Evolutionary conservation across 768 basidiomycete genomes (phyloP).

Genomic region (Lentinus tigrinus): DNA sequence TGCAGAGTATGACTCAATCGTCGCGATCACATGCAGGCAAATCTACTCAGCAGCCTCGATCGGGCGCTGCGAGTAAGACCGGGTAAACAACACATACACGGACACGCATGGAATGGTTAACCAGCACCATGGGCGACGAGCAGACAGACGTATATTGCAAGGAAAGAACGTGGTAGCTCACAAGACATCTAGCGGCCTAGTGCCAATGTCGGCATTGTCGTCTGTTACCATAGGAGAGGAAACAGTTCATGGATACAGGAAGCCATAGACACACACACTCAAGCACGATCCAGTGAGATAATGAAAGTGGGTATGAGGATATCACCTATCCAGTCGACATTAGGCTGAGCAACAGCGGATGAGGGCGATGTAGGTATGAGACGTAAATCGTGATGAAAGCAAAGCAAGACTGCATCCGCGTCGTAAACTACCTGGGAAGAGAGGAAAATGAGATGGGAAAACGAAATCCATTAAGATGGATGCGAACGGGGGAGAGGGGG

Average conservation of each 20-base stretch:
- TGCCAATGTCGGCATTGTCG: slow-evolving; percentile 6
- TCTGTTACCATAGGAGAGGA: slow-evolving; percentile 11
- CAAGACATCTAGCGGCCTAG: background rate
- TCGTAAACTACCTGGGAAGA: slow-evolving; percentile 35
- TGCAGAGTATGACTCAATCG: slow-evolving; percentile 10
- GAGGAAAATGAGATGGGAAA: slow-evolving; percentile 31
- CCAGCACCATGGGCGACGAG: background rate
- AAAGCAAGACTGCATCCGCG: slow-evolving; percentile 59
- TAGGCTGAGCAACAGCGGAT: slow-evolving; percentile 54
- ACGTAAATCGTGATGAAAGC: slow-evolving; percentile 49
- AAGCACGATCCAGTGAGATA: slow-evolving; percentile 53
- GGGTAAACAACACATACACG: too few species aligned
- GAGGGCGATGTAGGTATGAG: slow-evolving; percentile 50
- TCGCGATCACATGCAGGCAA: slow-evolving; percentile 1
- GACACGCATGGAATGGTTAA: background rate
- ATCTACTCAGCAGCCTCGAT: background rate
- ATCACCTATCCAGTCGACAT: slow-evolving; percentile 33
- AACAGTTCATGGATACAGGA: slow-evolving; percentile 50
- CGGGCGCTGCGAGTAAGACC: too few species aligned
- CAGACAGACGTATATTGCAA: slow-evolving; percentile 11
- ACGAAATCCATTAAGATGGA: slow-evolving; percentile 26
- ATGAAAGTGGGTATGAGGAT: slow-evolving; percentile 42
- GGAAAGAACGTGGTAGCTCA: slow-evolving; percentile 11
- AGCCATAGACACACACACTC: slow-evolving; percentile 50
- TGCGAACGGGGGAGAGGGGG: slow-evolving; percentile 33